Conservation (phyloP, 768 basidiomycete genomes). For the Strobilomyces echinocephalus region DNA sequence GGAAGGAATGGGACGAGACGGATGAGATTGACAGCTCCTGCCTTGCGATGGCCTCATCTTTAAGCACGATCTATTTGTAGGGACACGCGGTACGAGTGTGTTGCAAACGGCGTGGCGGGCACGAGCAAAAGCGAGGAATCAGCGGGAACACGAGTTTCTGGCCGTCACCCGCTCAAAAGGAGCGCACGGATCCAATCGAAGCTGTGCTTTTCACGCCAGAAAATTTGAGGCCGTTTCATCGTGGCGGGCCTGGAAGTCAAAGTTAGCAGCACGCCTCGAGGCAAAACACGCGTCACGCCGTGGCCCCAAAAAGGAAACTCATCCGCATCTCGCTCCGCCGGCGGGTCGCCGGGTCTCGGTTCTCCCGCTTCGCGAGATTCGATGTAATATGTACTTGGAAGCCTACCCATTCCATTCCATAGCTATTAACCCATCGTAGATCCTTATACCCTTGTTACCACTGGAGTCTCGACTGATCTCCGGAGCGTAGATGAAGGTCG, state of each 20-base stretch:
- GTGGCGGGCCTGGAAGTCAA: neutral
- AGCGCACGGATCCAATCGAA: slow-evolving; percentile 15
- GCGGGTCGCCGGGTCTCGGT: neutral
- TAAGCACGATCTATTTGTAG: slow-evolving; percentile 17
- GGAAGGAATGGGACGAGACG: slow-evolving; percentile 17
- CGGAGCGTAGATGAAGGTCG: too few relatives aligned
- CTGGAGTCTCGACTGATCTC: too few relatives aligned
- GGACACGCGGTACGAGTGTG: slow-evolving; percentile 29
- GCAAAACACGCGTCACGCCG: slow-evolving; percentile 13
- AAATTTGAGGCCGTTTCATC: slow-evolving; percentile 15
- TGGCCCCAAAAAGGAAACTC: slow-evolving; percentile 6
- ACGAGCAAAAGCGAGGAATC: slow-evolving; percentile 7
- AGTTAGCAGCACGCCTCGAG: slow-evolving; percentile 19
- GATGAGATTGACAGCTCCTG: slow-evolving; percentile 22
- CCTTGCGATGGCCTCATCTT: slow-evolving; percentile 28
- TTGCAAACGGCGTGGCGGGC: slow-evolving; percentile 28
- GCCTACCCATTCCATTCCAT: neutral
- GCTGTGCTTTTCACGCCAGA: slow-evolving; percentile 19
- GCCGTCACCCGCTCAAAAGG: slow-evolving; percentile 23
- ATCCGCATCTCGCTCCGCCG: neutral
- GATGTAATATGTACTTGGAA: neutral
- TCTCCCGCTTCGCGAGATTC: neutral
- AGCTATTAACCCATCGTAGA: neutral
- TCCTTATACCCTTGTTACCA: too few relatives aligned
- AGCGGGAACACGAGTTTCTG: slow-evolving; percentile 26